A percentile compares a stretch with the other conserved stretches of the same genome.
These are phyloP conservation scores for Cutaneotrichosporon dermatis DNA, from an alignment of 1,284 basidiomycete species.

Conservation along the genomic window DNA sequence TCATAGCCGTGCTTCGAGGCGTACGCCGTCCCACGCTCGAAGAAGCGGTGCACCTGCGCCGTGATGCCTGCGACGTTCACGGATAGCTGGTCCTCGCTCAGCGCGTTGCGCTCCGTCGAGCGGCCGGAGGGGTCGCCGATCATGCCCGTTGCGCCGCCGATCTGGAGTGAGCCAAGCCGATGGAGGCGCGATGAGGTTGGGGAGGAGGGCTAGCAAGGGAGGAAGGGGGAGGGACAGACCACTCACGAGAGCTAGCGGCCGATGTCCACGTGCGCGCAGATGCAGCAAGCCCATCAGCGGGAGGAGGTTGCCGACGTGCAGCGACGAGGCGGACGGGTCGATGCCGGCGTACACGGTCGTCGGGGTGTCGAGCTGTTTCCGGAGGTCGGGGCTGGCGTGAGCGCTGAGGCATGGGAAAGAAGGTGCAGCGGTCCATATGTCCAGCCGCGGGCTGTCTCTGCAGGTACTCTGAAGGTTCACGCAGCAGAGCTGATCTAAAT, in stretches of 20 bases:
- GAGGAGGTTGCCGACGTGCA: constrained; percentile 91
- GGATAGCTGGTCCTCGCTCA: constrained; percentile 59
- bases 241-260: constrained; percentile 72
- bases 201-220: too few species aligned
- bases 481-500: not conserved
- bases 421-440: too few species aligned
- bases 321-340: constrained; percentile 81
- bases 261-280: constrained; percentile 77
- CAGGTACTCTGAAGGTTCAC: too few species aligned
- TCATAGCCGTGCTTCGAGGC: constrained; percentile 48
- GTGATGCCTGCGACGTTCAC: constrained; percentile 67
- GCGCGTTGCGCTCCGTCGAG: constrained; percentile 70
- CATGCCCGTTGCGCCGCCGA: constrained; percentile 93
- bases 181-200: not conserved
- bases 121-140: constrained; percentile 95
- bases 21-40: constrained; percentile 62
- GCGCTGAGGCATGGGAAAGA: not conserved
- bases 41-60: constrained; percentile 66
- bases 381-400: constrained; percentile 32
- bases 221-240: too few species aligned
- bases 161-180: constrained; percentile 53
- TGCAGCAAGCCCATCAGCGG: constrained; percentile 82
- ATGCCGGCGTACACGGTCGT: constrained; percentile 78
- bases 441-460: too few species aligned
- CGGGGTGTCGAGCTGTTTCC: constrained; percentile 34